Conservation (phyloP, 208 protist species). For the Leishmania tropica region DNA sequence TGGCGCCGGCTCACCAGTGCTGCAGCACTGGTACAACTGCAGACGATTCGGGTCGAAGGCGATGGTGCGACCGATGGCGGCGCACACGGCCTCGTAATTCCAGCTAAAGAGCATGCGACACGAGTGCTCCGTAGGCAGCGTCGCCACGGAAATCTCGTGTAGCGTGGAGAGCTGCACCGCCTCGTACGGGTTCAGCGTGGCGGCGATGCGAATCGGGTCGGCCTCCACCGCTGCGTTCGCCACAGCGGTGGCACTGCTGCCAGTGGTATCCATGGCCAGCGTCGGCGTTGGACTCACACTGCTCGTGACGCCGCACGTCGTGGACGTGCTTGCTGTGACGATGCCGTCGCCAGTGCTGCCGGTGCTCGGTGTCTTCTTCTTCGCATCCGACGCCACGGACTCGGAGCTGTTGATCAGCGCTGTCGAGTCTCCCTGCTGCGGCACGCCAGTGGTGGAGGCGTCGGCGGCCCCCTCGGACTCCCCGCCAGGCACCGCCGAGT, state of each 20-base stretch:
- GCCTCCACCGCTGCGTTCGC: slow-evolving; percentile 6
- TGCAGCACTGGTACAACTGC: slow-evolving; percentile 53
- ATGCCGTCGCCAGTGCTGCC: not conserved
- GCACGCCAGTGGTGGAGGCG: not conserved
- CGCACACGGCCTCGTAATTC: slow-evolving; percentile 60
- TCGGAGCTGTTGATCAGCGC: not conserved
- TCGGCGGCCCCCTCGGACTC: not conserved
- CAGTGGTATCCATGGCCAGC: not conserved
- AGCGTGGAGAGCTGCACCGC: slow-evolving; percentile 30
- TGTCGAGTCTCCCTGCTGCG: not conserved
- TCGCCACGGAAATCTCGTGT: slow-evolving; percentile 28
- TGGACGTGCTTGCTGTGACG: not conserved
- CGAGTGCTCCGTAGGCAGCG: slow-evolving; percentile 25
- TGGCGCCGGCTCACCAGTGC: slow-evolving; percentile 24
- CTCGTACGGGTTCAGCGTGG: slow-evolving; percentile 49
- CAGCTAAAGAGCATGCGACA: slow-evolving; percentile 42
- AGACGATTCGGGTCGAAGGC: slow-evolving; percentile 49
- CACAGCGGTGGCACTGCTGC: not conserved
- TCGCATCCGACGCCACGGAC: not conserved
- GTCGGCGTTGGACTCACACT: not conserved
- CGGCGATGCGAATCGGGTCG: slow-evolving; percentile 23
- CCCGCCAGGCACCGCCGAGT: not conserved
- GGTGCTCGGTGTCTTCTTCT: not conserved
- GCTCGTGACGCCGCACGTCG: not conserved
- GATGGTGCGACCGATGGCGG: slow-evolving; percentile 36